A percentile compares a stretch with the other conserved stretches of the same genome.
These are phyloP conservation scores for Myxozyma lipomycoides DNA, from an alignment of 805 yeast species.

Conservation along the genomic window DNA sequence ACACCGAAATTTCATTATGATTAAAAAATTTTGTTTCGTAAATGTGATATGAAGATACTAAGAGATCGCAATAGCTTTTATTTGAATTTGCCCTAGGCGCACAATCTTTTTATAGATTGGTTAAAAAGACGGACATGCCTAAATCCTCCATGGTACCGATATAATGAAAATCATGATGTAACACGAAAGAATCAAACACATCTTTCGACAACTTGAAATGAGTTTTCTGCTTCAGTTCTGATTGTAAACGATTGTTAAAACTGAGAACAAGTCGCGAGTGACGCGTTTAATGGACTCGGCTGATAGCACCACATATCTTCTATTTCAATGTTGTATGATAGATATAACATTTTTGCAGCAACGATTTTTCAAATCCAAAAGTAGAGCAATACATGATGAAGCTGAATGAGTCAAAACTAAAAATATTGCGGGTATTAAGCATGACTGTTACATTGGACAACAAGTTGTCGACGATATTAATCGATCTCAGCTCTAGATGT, in stretches of 20 bases:
- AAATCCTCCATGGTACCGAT: not conserved
- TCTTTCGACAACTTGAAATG: not conserved
- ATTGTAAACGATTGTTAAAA: no score
- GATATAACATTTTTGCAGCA: no score
- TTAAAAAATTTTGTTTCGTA: no score
- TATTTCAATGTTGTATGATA: no score
- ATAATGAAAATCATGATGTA: not conserved
- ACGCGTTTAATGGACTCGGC: no score
- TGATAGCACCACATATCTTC: no score
- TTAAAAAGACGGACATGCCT: not conserved
- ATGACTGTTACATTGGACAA: no score
- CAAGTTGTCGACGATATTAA: no score
- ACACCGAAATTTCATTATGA: slow-evolving; percentile 17
- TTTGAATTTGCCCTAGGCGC: not conserved
- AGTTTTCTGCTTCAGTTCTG: no score
- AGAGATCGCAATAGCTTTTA: not conserved
- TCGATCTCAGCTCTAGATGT: no score
- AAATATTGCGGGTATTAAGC: not conserved
- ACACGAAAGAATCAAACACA: not conserved
- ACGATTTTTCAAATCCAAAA: not conserved
- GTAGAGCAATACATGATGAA: not conserved
- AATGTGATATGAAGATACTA: no score
- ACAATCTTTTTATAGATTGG: not conserved
- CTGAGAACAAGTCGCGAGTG: no score
- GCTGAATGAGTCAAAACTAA: not conserved